Evolutionary conservation across 148 eudicot species (phyloP).

Genomic region (Suaeda aralocaspica): DNA sequence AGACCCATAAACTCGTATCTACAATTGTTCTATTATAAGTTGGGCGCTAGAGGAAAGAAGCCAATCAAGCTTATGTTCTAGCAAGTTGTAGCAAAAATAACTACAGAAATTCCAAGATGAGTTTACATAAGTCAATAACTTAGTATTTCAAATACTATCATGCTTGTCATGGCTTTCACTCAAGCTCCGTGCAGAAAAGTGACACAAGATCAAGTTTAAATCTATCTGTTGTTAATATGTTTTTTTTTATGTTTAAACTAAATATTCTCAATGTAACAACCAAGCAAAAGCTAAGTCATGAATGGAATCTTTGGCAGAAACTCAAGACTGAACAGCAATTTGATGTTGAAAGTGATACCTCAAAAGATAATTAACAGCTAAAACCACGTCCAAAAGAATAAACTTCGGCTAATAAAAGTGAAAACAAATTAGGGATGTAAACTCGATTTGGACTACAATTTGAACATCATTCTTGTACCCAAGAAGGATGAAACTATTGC

Average conservation of each 20-base stretch:
- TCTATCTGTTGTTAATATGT: no score
- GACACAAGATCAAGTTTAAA: no score
- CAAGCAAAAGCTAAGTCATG: no score
- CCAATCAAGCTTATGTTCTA: background rate
- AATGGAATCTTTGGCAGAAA: no score
- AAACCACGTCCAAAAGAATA: no score
- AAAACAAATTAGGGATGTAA: background rate
- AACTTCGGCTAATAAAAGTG: no score
- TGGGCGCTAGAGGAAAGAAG: background rate
- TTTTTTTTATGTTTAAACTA: no score
- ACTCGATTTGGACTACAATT: background rate
- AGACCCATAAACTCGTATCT: background rate
- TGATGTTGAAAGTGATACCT: background rate
- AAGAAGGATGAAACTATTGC: background rate
- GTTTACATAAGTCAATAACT: background rate
- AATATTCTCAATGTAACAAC: no score
- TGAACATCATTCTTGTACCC: background rate
- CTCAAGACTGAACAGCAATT: no score
- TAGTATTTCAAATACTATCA: background rate
- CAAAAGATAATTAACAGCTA: no score
- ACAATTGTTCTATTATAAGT: background rate
- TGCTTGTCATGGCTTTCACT: background rate
- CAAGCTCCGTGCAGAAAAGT: background rate
- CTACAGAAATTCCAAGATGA: background rate
- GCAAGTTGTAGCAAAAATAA: background rate